A percentile compares a stretch with the other conserved stretches of the same genome.
Conservation (phyloP, 2,329 filamentous ascomycete genomes). For the Tolypocladium nubicola region DNA sequence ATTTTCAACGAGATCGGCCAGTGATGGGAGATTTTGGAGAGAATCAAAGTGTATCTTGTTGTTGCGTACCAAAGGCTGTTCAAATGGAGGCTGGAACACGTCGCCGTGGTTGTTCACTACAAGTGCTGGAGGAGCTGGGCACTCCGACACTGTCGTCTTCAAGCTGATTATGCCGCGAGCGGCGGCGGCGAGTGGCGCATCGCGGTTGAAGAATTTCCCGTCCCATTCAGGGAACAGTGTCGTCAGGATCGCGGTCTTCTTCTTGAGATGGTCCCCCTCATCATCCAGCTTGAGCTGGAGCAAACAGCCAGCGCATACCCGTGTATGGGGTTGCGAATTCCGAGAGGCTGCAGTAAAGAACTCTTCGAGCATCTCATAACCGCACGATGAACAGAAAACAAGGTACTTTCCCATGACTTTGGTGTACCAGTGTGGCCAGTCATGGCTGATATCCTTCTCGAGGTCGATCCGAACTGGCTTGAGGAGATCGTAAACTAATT, state of each 20-base stretch:
- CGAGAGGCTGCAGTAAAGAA: conserved; percentile 13
- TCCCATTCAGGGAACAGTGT: conserved; percentile 17
- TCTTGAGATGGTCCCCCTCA: conserved; percentile 17
- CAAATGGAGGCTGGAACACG: conserved; percentile 1
- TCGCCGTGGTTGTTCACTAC: conserved; percentile 6
- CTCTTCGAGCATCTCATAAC: conserved; percentile 19
- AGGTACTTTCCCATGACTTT: conserved; percentile 12
- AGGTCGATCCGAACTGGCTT: conserved; percentile 19
- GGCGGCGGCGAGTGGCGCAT: conserved; percentile 16
- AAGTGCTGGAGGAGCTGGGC: conserved; percentile 1
- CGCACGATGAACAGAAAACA: conserved; percentile 23
- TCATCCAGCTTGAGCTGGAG: conserved; percentile 18
- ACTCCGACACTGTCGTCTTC: conserved; percentile 4
- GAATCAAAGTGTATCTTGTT: conserved; percentile 18
- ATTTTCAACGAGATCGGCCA: conserved; percentile 9
- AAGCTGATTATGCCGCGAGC: conserved; percentile 12
- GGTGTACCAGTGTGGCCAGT: conserved; percentile 14
- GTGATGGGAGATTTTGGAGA: conserved; percentile 15
- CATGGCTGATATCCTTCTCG: conserved; percentile 6
- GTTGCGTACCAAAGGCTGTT: conserved; percentile 11
- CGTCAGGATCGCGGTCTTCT: conserved; percentile 7
- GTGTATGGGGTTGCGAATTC: conserved; percentile 2
- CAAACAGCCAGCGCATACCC: conserved; percentile 18
- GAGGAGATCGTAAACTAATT: conserved; percentile 19
- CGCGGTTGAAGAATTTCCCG: conserved; percentile 13